Evolutionary conservation across 441 rosid species (phyloP).

Genomic region (Populus tomentosa): DNA sequence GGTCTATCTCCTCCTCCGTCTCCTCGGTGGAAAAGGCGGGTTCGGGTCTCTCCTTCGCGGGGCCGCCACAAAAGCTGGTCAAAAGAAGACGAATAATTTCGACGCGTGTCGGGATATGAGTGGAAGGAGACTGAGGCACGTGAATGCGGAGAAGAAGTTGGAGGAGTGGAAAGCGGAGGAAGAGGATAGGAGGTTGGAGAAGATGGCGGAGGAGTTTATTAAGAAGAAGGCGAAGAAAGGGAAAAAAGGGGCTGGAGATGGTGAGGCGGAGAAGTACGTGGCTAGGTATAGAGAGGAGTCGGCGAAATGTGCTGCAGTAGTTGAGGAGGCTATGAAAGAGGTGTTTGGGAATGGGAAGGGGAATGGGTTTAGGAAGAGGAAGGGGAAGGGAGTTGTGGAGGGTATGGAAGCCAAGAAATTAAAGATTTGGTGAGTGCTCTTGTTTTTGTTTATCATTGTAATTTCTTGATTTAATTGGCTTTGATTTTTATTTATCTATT

Average conservation of each 20-base stretch:
- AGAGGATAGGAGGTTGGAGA: conserved; percentile 79
- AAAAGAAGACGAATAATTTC: conserved; percentile 91
- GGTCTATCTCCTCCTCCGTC: conserved; percentile 58
- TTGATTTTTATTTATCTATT: neutral
- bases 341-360: conserved; percentile 40
- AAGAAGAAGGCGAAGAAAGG: conserved; percentile 74
- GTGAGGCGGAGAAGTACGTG: conserved; percentile 78
- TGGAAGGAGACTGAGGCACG: conserved; percentile 90
- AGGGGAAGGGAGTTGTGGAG: conserved; percentile 18
- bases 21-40: conserved; percentile 92
- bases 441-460: conserved; percentile 4
- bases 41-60: conserved; percentile 94
- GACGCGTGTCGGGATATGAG: conserved; percentile 98
- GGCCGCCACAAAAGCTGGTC: conserved; percentile 93
- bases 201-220: conserved; percentile 67
- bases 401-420: conserved; percentile 45
- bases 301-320: conserved; percentile 75
- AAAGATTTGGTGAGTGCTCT: conserved; percentile 66
- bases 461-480: neutral
- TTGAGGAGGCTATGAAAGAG: conserved; percentile 69
- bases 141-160: conserved; percentile 86
- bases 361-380: conserved; percentile 19
- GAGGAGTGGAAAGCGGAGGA: conserved; percentile 94
- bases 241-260: conserved; percentile 68
- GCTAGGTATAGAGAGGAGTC: conserved; percentile 65